These are phyloP conservation scores for Artemisia argyi DNA, from an alignment of 129 eudicot genomes.

Conservation along the genomic window DNA sequence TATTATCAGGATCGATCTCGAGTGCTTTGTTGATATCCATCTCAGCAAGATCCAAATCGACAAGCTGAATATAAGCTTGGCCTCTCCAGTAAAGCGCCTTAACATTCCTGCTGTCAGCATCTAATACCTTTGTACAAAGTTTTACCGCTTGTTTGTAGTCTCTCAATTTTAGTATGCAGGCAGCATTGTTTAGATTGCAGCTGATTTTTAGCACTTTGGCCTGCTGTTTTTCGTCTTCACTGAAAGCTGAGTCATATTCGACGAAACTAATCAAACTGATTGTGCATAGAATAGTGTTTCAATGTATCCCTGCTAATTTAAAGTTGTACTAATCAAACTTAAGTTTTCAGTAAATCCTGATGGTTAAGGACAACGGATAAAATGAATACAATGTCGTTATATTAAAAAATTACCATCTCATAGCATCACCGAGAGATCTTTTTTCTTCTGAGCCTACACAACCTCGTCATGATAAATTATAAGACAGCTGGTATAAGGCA, in stretches of 20 bases:
- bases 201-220: constrained; percentile 67
- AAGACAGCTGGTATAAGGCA: no score
- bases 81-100: constrained; percentile 91
- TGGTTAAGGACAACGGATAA: no score
- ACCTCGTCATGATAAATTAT: no score
- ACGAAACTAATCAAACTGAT: constrained; percentile 40
- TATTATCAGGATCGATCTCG: constrained; percentile 86
- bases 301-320: no score
- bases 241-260: constrained; percentile 75
- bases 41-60: constrained; percentile 86
- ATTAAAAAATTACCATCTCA: no score
- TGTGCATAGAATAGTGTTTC: constrained; percentile 12
- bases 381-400: no score
- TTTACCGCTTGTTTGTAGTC: constrained; percentile 87
- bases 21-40: constrained; percentile 87
- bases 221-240: constrained; percentile 82
- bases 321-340: no score
- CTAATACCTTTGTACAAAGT: constrained; percentile 95
- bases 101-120: constrained; percentile 78
- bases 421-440: no score
- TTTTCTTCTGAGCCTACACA: no score
- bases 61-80: constrained; percentile 77
- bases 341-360: no score
- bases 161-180: constrained; percentile 78
- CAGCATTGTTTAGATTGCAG: constrained; percentile 88